Conservation (phyloP, 208 protist species). For the Trypanosoma lewisi region DNA sequence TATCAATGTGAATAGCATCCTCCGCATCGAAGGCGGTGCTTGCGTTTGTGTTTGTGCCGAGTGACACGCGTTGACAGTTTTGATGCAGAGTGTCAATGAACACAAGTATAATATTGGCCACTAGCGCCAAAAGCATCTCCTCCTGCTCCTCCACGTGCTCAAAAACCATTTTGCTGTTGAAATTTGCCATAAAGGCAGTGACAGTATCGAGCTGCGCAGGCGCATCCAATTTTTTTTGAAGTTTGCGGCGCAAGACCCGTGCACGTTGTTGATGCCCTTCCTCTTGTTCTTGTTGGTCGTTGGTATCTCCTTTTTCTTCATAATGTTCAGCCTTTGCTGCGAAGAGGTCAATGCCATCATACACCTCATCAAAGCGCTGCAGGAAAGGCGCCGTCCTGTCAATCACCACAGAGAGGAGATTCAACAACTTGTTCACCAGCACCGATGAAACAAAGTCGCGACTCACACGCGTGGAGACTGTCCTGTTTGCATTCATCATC, state of each 20-base stretch:
- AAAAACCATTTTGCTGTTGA: slow-evolving; percentile 62
- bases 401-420: slow-evolving; percentile 76
- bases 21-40: slow-evolving; percentile 25
- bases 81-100: slow-evolving; percentile 77
- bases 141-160: slow-evolving; percentile 74
- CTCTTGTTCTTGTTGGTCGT: slow-evolving; percentile 6
- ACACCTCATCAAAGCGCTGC: slow-evolving; percentile 67
- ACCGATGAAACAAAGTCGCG: slow-evolving; percentile 77
- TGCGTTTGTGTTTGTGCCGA: slow-evolving; percentile 1
- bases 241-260: slow-evolving; percentile 23
- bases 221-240: neutral
- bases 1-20: slow-evolving; percentile 65
- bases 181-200: slow-evolving; percentile 51
- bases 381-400: slow-evolving; percentile 74
- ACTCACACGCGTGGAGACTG: slow-evolving; percentile 70
- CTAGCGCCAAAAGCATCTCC: slow-evolving; percentile 59
- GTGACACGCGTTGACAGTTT: slow-evolving; percentile 47
- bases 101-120: slow-evolving; percentile 61
- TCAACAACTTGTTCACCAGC: slow-evolving; percentile 76
- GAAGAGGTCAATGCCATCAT: slow-evolving; percentile 71
- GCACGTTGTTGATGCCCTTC: slow-evolving; percentile 10
- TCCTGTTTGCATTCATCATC: slow-evolving; percentile 7
- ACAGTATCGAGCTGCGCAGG: slow-evolving; percentile 41
- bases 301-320: slow-evolving; percentile 15
- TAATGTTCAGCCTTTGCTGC: slow-evolving; percentile 55